Percentiles rank a stretch among this genome's conserved stretches.
Evolutionary conservation across 2,329 filamentous ascomycete genomes (phyloP).

Genomic region (Ophiostoma novo-ulmi): DNA sequence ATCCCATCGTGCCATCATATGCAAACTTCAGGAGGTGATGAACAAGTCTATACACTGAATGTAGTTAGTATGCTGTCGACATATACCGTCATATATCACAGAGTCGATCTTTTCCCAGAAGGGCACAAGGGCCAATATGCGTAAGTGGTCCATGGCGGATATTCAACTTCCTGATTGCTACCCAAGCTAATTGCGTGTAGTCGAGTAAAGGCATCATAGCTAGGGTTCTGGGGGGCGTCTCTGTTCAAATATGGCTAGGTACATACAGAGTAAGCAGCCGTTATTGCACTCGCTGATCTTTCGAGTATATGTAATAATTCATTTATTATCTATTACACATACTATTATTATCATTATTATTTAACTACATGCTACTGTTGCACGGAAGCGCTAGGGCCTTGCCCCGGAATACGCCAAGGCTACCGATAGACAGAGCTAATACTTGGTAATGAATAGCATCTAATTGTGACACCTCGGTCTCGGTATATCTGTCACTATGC

Average conservation of each 20-base stretch:
- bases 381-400: no score
- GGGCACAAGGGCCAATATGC: no score
- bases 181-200: background rate
- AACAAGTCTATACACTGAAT: background rate
- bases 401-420: no score
- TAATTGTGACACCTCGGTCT: no score
- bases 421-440: no score
- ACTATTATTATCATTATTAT: no score
- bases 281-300: background rate
- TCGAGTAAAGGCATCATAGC: background rate
- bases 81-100: background rate
- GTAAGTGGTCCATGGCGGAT: background rate
- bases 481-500: no score
- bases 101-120: no score
- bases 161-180: background rate
- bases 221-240: background rate
- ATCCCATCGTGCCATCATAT: background rate
- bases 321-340: no score
- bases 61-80: background rate
- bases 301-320: background rate
- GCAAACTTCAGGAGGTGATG: background rate
- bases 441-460: no score
- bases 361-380: no score
- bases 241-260: background rate
- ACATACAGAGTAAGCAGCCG: background rate